Evolutionary conservation across 495 filamentous ascomycete species (phyloP), one percentile per base, ranked within the genome.

Genomic region (Lophiostoma macrostomum): DNA sequence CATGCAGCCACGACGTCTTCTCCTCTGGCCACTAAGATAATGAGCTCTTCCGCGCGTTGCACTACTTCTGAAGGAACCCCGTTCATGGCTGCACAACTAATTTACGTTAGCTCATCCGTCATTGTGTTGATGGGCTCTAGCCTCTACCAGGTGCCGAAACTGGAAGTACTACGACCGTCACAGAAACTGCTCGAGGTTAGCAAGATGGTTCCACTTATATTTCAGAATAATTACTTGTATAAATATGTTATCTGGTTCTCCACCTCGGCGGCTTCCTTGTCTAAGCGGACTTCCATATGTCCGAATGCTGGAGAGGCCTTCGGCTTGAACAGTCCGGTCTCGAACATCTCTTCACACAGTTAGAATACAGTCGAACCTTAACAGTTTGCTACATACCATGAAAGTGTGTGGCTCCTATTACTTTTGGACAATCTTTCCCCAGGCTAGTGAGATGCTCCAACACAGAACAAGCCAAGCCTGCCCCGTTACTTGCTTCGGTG

Each of bases 401-500:
- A 56, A 94, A 96, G 64, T 98, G 94, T 0, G 94, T 97, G 4
- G 90, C 87, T 24, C 76, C 88, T 19, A 96, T 74, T 30, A 96
- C 83, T 67, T 89, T 95, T 0, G 94, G 90, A 32, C 80, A 66
- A n/a, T 84, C 74, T 2, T 69, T 50, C 2, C 74, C 81, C 4
- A 78, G 69, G 30, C 69, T 72, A 3, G 93, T 73, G 22, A 96
- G 80, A 66, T 95, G 75, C 57, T 87, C 78, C 30, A 96, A 82
- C 5, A 93, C 81, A 5, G 89, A 88, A 46, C 82, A 84, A 40
- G 88, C 83, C n/a, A 98, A 72, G 0, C 88, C 94, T 4, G 90
- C 86, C 18, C 93, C 93, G 71, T 93, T 86, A 53, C 76, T 77
- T 13, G 79, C 76, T 43, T 88, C 86, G 0, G 93, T 98, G 6